These are phyloP conservation scores for Phytophthora aleatoria DNA, from an alignment of 352 stramenopile species.

Conservation along the genomic window DNA sequence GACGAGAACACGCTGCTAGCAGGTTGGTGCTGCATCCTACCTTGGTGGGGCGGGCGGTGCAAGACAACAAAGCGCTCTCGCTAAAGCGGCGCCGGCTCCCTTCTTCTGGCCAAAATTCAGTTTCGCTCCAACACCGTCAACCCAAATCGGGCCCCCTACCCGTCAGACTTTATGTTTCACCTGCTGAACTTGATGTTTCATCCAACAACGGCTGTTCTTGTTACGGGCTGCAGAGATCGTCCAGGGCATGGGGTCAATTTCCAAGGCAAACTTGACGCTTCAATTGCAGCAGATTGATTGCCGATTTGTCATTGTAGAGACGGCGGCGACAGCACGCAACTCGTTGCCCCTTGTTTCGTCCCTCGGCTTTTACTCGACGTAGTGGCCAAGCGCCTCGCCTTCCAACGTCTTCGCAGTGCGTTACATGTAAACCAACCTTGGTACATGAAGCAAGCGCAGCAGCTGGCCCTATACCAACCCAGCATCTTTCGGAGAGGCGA, in stretches of 20 bases:
- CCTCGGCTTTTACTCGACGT: not conserved
- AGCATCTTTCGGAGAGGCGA: not conserved
- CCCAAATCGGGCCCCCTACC: conserved; percentile 25
- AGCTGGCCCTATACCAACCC: conserved; percentile 27
- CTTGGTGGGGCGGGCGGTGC: not conserved
- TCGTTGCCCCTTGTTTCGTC: conserved; percentile 1
- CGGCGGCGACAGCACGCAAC: not conserved
- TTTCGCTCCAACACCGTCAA: conserved; percentile 34
- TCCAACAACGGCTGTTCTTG: conserved; percentile 18
- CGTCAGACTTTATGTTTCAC: conserved; percentile 10
- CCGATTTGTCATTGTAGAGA: conserved; percentile 17
- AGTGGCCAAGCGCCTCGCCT: not conserved
- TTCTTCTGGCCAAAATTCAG: conserved; percentile 35
- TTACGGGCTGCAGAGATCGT: conserved; percentile 15
- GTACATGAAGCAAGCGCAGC: conserved; percentile 12
- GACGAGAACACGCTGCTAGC: not conserved
- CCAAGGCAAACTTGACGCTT: not conserved
- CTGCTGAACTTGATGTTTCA: conserved; percentile 20
- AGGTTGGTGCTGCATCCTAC: not conserved
- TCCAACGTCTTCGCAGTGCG: conserved; percentile 1
- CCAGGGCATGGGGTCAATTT: conserved; percentile 24
- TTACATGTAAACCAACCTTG: conserved; percentile 14
- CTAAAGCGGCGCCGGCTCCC: conserved; percentile 4
- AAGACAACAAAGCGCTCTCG: conserved; percentile 7
- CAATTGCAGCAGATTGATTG: conserved; percentile 4